Base-by-base conservation (phyloP, 306 rosid genomes). In the Nissolia schottii region DNA sequence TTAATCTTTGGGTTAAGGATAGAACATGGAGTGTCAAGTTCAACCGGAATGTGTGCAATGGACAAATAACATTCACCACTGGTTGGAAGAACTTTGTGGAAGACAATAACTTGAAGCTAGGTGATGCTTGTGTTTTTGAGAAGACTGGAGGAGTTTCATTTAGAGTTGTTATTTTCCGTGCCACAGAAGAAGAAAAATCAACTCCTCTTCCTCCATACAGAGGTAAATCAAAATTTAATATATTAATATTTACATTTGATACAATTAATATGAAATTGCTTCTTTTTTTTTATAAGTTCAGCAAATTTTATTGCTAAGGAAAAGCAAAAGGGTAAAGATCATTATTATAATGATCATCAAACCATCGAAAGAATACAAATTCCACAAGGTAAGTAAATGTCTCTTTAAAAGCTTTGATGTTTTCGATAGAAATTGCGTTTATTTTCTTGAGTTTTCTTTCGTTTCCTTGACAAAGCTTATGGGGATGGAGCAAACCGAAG, bases 111-210 rank as follows among this genome's bases (percentile, higher is more conserved):
- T 23, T 73, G 62, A 34, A 32, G 48, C 1, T 20, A 0, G 40
- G 28, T 2, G 45, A 73, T 61, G 77, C 32, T 2, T 61, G 61
- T 22, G 28, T 48, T 60, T 73, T 73, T 48, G 70, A 73, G 77
- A 6, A 46, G 48, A 19, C 11, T 6, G 6, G 2, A 1, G 37
- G 59, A 48, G 9, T 14, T 73, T 60, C 51, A 32, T 73, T 31
- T 49, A 48, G 51, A 31, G 70, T 61, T 32, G 0, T 9, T 34
- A 73, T 73, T 34, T 57, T 25, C 7, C 57, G 76, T 18, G 34
- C 49, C 35, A 45, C 20, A 14, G 2, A 45, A 45, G 23, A 0
- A 48, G 13, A 49, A 67, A 46, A 19, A 40, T 16, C 56, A 4
- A 27, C 31, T 51, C 18, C 54, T 70, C 25, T 6, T 0, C 37